Percentiles rank a stretch among this genome's conserved stretches.
phyloP scores from a whole-genome alignment of 2,329 filamentous ascomycete genomes.

The Botrytis galanthina region DNA sequence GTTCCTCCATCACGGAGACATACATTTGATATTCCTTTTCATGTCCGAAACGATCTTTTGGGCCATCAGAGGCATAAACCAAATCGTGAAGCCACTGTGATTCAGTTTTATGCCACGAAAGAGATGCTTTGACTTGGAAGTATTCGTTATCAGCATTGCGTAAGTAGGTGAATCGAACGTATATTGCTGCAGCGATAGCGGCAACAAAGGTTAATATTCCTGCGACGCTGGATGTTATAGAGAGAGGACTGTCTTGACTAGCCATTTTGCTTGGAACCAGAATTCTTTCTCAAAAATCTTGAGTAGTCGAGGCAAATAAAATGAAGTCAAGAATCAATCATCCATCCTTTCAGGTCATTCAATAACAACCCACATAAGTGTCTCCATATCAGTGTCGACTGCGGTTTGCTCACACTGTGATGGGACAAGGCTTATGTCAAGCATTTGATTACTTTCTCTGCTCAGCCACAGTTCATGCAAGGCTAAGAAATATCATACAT shows the following conservation, averaged over 20 bases:
- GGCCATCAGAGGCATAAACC: slow-evolving; percentile 32
- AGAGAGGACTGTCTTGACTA: slow-evolving; percentile 45
- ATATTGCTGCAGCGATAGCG: slow-evolving; percentile 46
- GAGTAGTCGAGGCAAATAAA: background rate
- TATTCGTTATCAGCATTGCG: slow-evolving; percentile 49
- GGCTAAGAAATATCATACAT: background rate
- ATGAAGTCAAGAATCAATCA: background rate
- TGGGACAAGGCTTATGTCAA: background rate
- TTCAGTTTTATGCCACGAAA: slow-evolving; percentile 51
- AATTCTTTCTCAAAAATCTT: background rate
- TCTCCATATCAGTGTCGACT: background rate
- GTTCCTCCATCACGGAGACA: slow-evolving; percentile 48
- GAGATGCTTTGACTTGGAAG: slow-evolving; percentile 47
- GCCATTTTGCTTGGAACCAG: background rate
- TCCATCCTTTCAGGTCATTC: background rate
- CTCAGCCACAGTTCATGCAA: slow-evolving; percentile 14
- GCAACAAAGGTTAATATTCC: slow-evolving; percentile 50
- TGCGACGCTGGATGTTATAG: slow-evolving; percentile 45
- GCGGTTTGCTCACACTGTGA: background rate
- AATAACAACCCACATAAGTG: background rate
- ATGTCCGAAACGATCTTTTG: slow-evolving; percentile 11
- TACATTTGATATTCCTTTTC: slow-evolving; percentile 49
- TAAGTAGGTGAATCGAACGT: slow-evolving; percentile 46
- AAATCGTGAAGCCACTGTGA: slow-evolving; percentile 47
- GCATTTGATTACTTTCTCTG: background rate